Evolutionary conservation across 129 eudicot species (phyloP).

Genomic region (Arctium lappa): DNA sequence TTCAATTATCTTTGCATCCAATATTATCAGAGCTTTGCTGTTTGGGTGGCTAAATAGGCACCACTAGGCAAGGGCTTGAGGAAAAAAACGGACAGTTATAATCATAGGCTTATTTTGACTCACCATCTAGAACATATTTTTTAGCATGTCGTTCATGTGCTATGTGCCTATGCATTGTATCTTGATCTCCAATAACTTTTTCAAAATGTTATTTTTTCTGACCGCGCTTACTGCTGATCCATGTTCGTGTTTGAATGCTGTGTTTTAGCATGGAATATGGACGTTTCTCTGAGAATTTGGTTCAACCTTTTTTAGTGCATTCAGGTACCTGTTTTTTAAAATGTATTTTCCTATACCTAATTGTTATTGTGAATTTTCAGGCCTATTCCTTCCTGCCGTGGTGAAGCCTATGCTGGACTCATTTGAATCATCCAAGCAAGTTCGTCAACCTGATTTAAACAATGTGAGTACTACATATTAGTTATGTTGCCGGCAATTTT

Average conservation of each 20-base stretch:
- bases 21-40: background rate
- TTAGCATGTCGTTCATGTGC: background rate
- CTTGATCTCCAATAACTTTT: background rate
- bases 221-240: background rate
- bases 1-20: background rate
- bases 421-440: constrained; percentile 65
- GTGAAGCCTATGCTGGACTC: constrained; percentile 90
- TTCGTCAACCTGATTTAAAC: constrained; percentile 65
- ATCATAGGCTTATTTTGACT: background rate
- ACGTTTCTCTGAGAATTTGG: background rate
- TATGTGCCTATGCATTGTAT: background rate
- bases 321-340: background rate
- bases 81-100: background rate
- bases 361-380: constrained; percentile 37
- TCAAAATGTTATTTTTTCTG: background rate
- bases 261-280: background rate
- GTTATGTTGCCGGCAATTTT: background rate
- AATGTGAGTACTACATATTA: constrained; percentile 47
- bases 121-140: background rate
- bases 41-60: background rate
- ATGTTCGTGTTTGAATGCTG: background rate
- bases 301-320: background rate
- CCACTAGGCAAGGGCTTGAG: background rate
- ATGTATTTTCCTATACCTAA: background rate
- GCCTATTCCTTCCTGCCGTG: constrained; percentile 94